Percentiles rank a stretch among this genome's conserved stretches.
phyloP scores from a whole-genome alignment of 2,329 filamentous ascomycete species.

The Epichloe elymi region DNA sequence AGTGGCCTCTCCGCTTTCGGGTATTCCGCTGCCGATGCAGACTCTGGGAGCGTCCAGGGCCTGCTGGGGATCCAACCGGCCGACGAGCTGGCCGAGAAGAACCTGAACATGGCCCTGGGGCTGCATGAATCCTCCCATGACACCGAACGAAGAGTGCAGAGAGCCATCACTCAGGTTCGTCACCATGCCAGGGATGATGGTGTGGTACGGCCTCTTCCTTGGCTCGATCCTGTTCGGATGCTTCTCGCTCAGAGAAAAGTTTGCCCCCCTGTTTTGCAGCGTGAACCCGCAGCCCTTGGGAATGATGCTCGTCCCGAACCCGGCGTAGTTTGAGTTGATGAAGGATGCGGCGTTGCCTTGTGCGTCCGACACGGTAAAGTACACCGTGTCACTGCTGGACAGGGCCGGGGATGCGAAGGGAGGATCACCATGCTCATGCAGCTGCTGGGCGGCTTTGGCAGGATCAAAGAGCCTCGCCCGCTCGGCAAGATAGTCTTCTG shows the following conservation, averaged over 20 bases:
- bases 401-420: constrained; percentile 54
- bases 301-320: constrained; percentile 79
- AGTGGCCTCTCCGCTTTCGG: constrained; percentile 42
- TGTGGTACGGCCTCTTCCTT: constrained; percentile 86
- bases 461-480: constrained; percentile 48
- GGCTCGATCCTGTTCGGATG: constrained; percentile 76
- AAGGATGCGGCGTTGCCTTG: constrained; percentile 86
- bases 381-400: constrained; percentile 82
- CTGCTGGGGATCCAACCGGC: constrained; percentile 69
- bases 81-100: constrained; percentile 75
- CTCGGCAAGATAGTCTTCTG: constrained; percentile 58
- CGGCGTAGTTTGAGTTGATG: constrained; percentile 90
- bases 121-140: constrained; percentile 99
- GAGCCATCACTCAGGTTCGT: constrained; percentile 63
- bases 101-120: constrained; percentile 94
- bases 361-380: constrained; percentile 73
- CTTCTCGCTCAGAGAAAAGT: constrained; percentile 57
- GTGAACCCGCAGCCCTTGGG: constrained; percentile 82
- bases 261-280: constrained; percentile 78
- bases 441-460: constrained; percentile 42
- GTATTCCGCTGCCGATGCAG: constrained; percentile 67
- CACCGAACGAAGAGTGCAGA: constrained; percentile 78
- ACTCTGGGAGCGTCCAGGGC: constrained; percentile 86
- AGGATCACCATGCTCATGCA: constrained; percentile 50
- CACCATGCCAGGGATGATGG: constrained; percentile 86